Evolutionary conservation across 2,329 filamentous ascomycete genomes (phyloP).

Genomic region (Hymenoscyphus albidus): DNA sequence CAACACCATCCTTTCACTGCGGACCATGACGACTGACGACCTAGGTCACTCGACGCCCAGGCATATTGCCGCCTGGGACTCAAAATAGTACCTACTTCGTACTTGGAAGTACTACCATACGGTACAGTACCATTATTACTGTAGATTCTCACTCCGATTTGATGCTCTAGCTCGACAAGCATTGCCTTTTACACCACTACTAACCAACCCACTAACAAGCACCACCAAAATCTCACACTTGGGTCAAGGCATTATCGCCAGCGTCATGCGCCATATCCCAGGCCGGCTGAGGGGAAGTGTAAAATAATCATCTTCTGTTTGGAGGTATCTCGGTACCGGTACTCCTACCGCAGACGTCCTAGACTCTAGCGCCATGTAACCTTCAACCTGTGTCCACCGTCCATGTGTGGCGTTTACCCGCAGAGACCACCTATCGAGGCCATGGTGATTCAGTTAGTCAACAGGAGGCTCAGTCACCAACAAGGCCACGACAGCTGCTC

Average conservation of each 20-base stretch:
- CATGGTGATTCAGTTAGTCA: background rate
- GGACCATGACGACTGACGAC: background rate
- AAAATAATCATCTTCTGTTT: background rate
- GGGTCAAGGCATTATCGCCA: background rate
- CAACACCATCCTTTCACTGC: background rate
- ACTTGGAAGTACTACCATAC: background rate
- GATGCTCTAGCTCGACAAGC: conserved; percentile 22
- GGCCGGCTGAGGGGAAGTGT: background rate
- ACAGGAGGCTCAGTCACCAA: conserved; percentile 5
- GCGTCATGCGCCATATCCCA: background rate
- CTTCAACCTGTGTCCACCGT: background rate
- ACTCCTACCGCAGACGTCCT: background rate
- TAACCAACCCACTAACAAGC: background rate
- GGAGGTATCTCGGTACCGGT: background rate
- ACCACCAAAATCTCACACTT: background rate
- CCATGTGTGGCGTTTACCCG: background rate
- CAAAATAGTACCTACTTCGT: background rate
- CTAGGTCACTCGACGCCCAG: background rate
- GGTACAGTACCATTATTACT: background rate
- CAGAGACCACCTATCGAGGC: background rate
- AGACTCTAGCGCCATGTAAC: too few relatives aligned
- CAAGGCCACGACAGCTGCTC: background rate
- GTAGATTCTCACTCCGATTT: conserved; percentile 1
- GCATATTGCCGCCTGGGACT: background rate
- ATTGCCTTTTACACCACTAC: conserved; percentile 20